phyloP scores from a whole-genome alignment of 495 filamentous ascomycete species.

The Penicillium daleae region DNA sequence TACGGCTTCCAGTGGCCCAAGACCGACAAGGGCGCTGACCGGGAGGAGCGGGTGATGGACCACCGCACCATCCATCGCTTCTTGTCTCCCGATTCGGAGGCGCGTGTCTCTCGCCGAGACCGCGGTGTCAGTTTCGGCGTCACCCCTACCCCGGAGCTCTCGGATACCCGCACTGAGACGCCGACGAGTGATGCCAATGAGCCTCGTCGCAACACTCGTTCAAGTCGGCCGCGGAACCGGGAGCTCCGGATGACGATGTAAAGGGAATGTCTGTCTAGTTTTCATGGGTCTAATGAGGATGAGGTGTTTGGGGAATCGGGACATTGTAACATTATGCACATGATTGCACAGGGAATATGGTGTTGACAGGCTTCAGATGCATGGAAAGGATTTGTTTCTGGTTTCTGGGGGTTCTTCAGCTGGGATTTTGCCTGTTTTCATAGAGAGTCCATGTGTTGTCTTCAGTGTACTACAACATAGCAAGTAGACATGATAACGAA shows the following conservation, averaged over 20 bases:
- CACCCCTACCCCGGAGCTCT: slow-evolving; percentile 44
- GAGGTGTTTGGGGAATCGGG: slow-evolving; percentile 1
- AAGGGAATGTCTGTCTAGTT: slow-evolving; percentile 22
- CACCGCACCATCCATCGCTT: slow-evolving; percentile 74
- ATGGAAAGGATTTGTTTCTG: slow-evolving; percentile 12
- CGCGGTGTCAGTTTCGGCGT: slow-evolving; percentile 46
- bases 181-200: slow-evolving; percentile 41
- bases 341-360: slow-evolving; percentile 14
- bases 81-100: slow-evolving; percentile 67
- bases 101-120: slow-evolving; percentile 52
- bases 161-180: slow-evolving; percentile 44
- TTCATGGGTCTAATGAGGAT: slow-evolving; percentile 6
- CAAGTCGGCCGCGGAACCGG: slow-evolving; percentile 41
- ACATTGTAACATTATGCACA: slow-evolving; percentile 18
- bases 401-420: neutral
- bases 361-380: slow-evolving; percentile 14
- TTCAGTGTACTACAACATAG: no score
- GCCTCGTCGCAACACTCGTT: slow-evolving; percentile 39
- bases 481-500: slow-evolving; percentile 9
- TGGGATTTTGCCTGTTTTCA: neutral
- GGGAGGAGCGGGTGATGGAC: slow-evolving; percentile 75
- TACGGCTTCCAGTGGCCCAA: slow-evolving; percentile 97
- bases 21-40: slow-evolving; percentile 81
- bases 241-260: slow-evolving; percentile 47
- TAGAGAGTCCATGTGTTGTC: neutral